These are phyloP conservation scores for Dacryopinax spathularia DNA, from an alignment of 768 basidiomycete genomes.

Conservation along the genomic window DNA sequence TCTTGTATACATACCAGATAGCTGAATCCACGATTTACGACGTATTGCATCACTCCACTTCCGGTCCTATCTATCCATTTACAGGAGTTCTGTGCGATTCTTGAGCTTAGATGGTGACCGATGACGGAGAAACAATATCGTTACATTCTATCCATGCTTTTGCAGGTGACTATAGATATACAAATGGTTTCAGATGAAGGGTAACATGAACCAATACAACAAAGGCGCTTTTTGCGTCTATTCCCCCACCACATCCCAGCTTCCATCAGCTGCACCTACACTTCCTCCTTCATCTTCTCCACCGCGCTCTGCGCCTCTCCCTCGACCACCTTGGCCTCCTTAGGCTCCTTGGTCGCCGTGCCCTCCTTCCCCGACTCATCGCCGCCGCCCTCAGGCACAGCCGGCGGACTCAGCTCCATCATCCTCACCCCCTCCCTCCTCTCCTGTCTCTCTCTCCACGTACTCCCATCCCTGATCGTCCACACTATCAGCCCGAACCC, in stretches of 20 bases:
- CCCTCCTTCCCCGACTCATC: background rate
- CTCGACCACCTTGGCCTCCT: too few relatives aligned
- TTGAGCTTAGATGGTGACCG: too few relatives aligned
- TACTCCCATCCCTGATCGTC: conserved; percentile 5
- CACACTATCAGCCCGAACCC: conserved; percentile 9
- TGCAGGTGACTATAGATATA: background rate
- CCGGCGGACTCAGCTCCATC: background rate
- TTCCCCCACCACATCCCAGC: background rate
- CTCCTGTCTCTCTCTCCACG: conserved; percentile 1
- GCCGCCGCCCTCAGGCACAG: background rate
- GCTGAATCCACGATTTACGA: too few relatives aligned
- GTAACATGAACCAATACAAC: background rate
- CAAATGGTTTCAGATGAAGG: background rate
- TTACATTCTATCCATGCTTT: background rate
- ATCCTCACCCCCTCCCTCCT: background rate
- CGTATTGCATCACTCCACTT: too few relatives aligned
- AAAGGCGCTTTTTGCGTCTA: background rate
- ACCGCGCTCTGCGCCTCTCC: too few relatives aligned
- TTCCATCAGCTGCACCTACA: background rate
- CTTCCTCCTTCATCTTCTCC: background rate
- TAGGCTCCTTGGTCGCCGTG: too few relatives aligned
- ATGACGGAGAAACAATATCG: background rate
- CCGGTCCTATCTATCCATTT: too few relatives aligned
- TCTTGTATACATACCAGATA: too few relatives aligned
- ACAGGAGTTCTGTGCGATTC: too few relatives aligned